Conservation (phyloP, 257 asterid species). For the Plantago major region DNA sequence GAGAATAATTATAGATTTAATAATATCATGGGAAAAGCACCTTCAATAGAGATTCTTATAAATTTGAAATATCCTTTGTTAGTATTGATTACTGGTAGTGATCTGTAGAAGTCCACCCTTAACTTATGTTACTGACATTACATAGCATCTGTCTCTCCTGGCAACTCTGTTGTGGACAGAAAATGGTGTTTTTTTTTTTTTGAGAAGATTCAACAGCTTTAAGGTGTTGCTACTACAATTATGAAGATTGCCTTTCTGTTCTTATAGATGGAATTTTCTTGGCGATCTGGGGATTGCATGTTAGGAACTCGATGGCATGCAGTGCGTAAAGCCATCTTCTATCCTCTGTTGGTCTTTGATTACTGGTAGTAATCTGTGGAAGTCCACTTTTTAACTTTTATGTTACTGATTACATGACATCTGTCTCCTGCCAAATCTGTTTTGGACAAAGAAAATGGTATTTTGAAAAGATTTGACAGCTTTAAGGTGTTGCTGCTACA, state of each 20-base stretch:
- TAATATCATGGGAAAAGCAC: too few species aligned
- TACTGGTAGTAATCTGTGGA: too few species aligned
- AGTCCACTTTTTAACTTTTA: too few species aligned
- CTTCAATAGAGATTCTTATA: too few species aligned
- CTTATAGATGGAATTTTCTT: conserved; percentile 57
- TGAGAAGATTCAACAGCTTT: conserved; percentile 24
- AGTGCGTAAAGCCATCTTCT: conserved; percentile 36
- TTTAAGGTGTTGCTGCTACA: conserved; percentile 30
- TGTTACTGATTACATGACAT: conserved; percentile 10
- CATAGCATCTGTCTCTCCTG: neutral
- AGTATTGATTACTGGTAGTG: too few species aligned
- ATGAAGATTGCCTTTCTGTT: conserved; percentile 48
- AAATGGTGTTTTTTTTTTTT: conserved; percentile 11
- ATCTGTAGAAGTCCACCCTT: too few species aligned
- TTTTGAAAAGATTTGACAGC: conserved; percentile 25
- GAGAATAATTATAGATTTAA: too few species aligned
- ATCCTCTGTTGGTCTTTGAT: too few species aligned
- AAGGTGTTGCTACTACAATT: conserved; percentile 32
- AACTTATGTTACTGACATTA: too few species aligned
- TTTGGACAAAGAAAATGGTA: conserved; percentile 16
- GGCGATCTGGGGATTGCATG: conserved; percentile 77
- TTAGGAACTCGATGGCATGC: conserved; percentile 59
- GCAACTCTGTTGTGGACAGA: conserved; percentile 12
- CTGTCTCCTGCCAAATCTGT: conserved; percentile 32
- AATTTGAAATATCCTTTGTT: too few species aligned